Evolutionary conservation across 495 filamentous ascomycete species (phyloP), one percentile per base, ranked within the genome.

Genomic region (Talaromyces thailandensis): DNA sequence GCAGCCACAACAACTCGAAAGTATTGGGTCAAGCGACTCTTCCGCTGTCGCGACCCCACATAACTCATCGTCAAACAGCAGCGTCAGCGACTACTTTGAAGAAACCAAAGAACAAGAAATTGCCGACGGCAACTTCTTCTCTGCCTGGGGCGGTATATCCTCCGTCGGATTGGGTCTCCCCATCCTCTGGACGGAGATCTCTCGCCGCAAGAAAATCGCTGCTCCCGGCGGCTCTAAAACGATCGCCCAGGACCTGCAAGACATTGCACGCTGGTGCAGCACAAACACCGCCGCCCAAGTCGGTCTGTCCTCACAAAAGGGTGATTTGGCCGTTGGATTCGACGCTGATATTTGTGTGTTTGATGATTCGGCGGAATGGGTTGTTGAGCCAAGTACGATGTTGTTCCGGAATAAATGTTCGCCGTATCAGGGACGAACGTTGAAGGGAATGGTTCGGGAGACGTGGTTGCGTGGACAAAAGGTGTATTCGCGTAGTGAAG

Each of bases 271-370:
- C 6, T 86, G 95, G 74, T 97, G 94, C 78, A 88, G 86, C 65
- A 80, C 82, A 70, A 95, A 93, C 67, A 98, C 94, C 2, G 90
- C 94, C 6, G 84, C 82, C 72, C 94, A 98, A 73, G 94, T 98
- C 11, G 94, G 94, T 0, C 75, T 98, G n/a, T 76, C 88, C 63
- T 81, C 86, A 40, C 77, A 77, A 65, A 98, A 98, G 79, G 94
- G 94, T 40, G 88, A 88, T 51, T 72, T 98, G 52, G 84, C 80
- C 43, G 87, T 87, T 4, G 94, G 94, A 21, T 89, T 91, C 76
- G 94, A 98, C 73, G 94, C 88, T 2, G 94, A 98, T 73, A 79
- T 98, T 18, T 91, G 88, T 63, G 88, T 98, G 24, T 98, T 98
- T 75, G 94, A 98, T 68, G 90, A 93, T 55, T 77, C 84, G 52